Conservation (phyloP, 2,329 filamentous ascomycete genomes). For the Fusarium sp. region DNA sequence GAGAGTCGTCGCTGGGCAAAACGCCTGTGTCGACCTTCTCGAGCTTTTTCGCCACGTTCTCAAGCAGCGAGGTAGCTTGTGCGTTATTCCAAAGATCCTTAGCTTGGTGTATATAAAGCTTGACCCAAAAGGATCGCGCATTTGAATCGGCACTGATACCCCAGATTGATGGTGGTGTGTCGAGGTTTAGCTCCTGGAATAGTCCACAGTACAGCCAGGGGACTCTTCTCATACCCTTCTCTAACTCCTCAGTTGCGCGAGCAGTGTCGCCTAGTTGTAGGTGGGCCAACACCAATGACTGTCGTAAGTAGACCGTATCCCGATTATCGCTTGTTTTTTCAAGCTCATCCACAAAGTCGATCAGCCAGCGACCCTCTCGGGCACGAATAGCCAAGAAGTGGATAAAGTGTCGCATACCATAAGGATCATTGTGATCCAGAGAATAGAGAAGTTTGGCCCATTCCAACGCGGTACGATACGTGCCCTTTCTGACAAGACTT, state of each 20-base stretch:
- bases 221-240: conserved; percentile 74
- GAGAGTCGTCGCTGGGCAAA: conserved; percentile 55
- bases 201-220: conserved; percentile 88
- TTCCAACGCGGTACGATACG: conserved; percentile 90
- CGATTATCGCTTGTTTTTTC: conserved; percentile 51
- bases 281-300: conserved; percentile 81
- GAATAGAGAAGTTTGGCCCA: conserved; percentile 89
- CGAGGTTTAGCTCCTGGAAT: conserved; percentile 82
- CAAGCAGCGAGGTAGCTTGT: conserved; percentile 74
- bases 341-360: conserved; percentile 70
- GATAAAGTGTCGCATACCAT: conserved; percentile 81
- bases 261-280: conserved; percentile 74
- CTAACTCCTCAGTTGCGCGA: conserved; percentile 73
- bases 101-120: conserved; percentile 79
- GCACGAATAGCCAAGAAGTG: conserved; percentile 88
- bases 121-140: conserved; percentile 73
- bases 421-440: conserved; percentile 82
- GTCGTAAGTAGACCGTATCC: conserved; percentile 74
- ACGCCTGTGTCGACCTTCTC: conserved; percentile 55
- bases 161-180: conserved; percentile 85
- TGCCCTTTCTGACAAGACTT: conserved; percentile 89
- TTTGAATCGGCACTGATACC: conserved; percentile 74
- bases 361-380: conserved; percentile 78
- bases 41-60: conserved; percentile 72
- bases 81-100: conserved; percentile 90